Evolutionary conservation across 164 flowering plant species (phyloP).

Genomic region (Vitis riparia): DNA sequence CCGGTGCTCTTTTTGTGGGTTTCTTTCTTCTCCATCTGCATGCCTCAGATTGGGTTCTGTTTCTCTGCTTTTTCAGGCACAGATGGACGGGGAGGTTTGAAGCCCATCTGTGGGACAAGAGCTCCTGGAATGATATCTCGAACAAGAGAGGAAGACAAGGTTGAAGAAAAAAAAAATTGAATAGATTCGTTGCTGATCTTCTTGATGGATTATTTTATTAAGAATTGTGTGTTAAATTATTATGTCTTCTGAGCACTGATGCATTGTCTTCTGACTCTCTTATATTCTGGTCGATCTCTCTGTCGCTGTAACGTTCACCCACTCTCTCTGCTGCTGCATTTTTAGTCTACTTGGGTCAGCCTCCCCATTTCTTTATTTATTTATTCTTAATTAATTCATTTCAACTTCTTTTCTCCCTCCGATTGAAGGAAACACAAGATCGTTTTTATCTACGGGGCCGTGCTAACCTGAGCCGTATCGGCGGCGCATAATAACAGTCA

Average conservation of each 20-base stretch:
- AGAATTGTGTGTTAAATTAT: too few species aligned
- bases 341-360: slow-evolving; percentile 85
- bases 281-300: slow-evolving; percentile 26
- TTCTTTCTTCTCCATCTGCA: slow-evolving; percentile 12
- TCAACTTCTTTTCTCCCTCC: too few species aligned
- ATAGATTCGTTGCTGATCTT: too few species aligned
- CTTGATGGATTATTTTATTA: too few species aligned
- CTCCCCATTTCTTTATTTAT: neutral
- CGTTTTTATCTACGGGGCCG: too few species aligned
- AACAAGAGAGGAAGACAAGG: slow-evolving; percentile 97
- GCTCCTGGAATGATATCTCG: slow-evolving; percentile 69
- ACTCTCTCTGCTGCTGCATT: slow-evolving; percentile 35
- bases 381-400: neutral
- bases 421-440: too few species aligned
- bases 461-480: too few species aligned
- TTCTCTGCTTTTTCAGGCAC: slow-evolving; percentile 49
- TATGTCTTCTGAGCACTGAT: too few species aligned
- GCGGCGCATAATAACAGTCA: too few species aligned
- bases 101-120: slow-evolving; percentile 97
- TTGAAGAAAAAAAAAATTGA: slow-evolving; percentile 6
- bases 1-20: neutral
- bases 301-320: slow-evolving; percentile 40
- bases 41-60: slow-evolving; percentile 20
- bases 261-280: slow-evolving; percentile 26
- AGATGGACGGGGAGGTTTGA: slow-evolving; percentile 96